These are phyloP conservation scores for Cladosporium sp. DNA, from an alignment of 2,329 filamentous ascomycete genomes.

Conservation along the genomic window DNA sequence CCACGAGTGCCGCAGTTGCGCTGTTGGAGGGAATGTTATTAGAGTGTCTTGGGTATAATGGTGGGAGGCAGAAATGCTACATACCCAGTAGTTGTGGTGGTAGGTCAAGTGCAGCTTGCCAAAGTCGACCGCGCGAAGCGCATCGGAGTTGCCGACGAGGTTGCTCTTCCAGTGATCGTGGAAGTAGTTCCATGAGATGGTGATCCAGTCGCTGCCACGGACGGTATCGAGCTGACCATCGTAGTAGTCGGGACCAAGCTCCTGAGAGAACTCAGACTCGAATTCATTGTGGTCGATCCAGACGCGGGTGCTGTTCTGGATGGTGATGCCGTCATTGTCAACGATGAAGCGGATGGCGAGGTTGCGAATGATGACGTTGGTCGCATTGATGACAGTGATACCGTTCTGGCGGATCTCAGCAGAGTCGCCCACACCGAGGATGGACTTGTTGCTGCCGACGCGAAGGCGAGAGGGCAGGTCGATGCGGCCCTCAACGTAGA, in stretches of 20 bases:
- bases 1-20: conserved; percentile 48
- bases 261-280: conserved; percentile 40
- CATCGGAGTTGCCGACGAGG: conserved; percentile 45
- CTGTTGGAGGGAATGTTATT: conserved; percentile 26
- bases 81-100: conserved; percentile 50
- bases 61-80: background rate
- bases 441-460: conserved; percentile 49
- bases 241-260: conserved; percentile 30
- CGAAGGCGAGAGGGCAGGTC: conserved; percentile 44
- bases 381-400: conserved; percentile 38
- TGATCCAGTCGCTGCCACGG: conserved; percentile 48
- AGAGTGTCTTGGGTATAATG: background rate
- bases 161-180: conserved; percentile 51
- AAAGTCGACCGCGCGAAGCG: conserved; percentile 43
- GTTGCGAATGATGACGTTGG: conserved; percentile 47
- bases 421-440: conserved; percentile 41
- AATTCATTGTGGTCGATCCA: conserved; percentile 54
- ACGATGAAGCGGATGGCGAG: conserved; percentile 39
- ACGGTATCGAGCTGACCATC: conserved; percentile 51
- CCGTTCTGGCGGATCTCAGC: conserved; percentile 42
- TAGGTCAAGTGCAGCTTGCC: conserved; percentile 52
- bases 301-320: conserved; percentile 48
- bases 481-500: conserved; percentile 48
- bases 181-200: conserved; percentile 52
- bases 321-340: conserved; percentile 46